These are phyloP conservation scores for Angophora floribunda DNA, from an alignment of 345 rosid species.

Conservation along the genomic window DNA sequence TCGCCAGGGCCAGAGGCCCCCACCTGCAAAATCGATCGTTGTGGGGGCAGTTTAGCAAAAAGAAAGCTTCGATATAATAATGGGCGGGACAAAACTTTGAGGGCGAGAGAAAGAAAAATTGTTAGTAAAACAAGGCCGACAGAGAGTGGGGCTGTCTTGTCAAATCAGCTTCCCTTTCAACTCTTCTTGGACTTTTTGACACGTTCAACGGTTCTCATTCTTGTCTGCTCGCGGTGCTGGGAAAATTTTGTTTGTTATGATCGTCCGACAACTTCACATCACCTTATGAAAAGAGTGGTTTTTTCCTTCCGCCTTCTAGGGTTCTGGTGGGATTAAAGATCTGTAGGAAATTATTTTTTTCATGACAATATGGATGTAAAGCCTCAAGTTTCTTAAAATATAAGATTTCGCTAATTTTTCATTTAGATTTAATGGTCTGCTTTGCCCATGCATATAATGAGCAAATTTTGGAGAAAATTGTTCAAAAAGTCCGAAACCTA, in stretches of 20 bases:
- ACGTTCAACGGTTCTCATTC: neutral
- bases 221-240: neutral
- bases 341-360: neutral
- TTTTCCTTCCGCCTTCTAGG: neutral
- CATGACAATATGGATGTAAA: neutral
- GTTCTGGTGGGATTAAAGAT: neutral
- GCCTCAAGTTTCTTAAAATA: neutral
- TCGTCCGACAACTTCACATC: neutral
- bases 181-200: neutral
- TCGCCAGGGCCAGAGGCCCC: neutral
- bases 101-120: neutral
- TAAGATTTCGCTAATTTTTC: neutral
- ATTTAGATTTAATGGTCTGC: neutral
- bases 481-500: rapidly evolving
- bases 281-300: too few species aligned
- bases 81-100: neutral
- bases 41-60: neutral
- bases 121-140: neutral
- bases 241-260: neutral
- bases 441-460: neutral
- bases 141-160: neutral
- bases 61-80: neutral
- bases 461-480: rapidly evolving
- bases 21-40: neutral
- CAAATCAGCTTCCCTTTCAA: neutral